Base-by-base conservation (phyloP, 2,329 filamentous ascomycete genomes). In the Colletotrichum neosansevieriae region DNA sequence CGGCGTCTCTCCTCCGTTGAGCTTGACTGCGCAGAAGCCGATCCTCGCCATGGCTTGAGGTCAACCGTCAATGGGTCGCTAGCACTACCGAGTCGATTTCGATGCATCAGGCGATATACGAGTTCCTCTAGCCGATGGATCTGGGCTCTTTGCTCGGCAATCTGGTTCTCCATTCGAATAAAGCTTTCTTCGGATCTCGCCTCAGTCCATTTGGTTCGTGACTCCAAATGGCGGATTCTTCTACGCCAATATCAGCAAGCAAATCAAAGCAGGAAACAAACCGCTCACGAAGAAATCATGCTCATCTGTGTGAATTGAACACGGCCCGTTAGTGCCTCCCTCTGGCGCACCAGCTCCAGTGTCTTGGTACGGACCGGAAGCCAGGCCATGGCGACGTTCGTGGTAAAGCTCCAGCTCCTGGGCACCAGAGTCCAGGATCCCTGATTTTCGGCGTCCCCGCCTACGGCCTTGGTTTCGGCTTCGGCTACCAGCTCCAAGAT, bases 291-390 rank as follows among this genome's bases (percentile, higher is more conserved):
- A 50, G 81, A 80, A 34, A 84, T 79, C 78, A 85, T 81, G 75
- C 80, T 83, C 77, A 82, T 82, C 73, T 85, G 82, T 63, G 82
- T 79, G 71, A 85, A 85, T 54, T 83, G 78, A 45, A 85, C 82
- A 42, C 82, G 76, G 7, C 77, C 77, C 2, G 81, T 83, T 71
- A 84, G 71, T 3, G 80, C 78, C 59, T 84, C 82, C 53, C 83
- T 78, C 75, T 84, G 81, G 29, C 81, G 76, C 17, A 83, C 81
- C 13, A 85, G 72, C 62, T 85, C 81, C 63, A 85, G 69, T 3
- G 81, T 81, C 69, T 83, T 84, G 9, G 77, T 77, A 36, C 82
- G 75, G 12, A 83, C 80, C 1, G 78, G 76, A 42, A 84, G 66
- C 82, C 83, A 85, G 15, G 79, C 79, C 71, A 85, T 76, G 45